phyloP scores from a whole-genome alignment of 2,329 filamentous ascomycete genomes.

The Ascochyta fabae region DNA sequence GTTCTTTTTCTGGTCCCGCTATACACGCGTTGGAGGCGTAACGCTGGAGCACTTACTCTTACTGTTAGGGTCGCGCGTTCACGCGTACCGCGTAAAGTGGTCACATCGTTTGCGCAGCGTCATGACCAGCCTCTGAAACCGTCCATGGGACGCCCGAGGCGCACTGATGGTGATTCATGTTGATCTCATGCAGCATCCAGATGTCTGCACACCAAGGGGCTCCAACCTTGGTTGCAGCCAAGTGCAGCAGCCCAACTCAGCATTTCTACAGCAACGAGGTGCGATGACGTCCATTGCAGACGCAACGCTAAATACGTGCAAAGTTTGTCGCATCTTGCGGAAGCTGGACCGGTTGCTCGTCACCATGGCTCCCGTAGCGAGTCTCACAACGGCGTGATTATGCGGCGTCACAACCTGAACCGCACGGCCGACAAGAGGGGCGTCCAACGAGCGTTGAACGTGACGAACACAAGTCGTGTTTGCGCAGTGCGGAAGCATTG shows the following conservation, averaged over 20 bases:
- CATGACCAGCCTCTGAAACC: slow-evolving; percentile 11
- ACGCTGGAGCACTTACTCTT: not conserved
- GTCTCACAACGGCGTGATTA: slow-evolving; percentile 12
- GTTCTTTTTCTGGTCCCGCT: slow-evolving; percentile 14
- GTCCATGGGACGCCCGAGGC: slow-evolving; percentile 11
- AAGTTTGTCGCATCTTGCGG: slow-evolving; percentile 7
- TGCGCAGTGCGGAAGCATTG: not conserved
- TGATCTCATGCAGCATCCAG: slow-evolving; percentile 17
- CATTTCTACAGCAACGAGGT: slow-evolving; percentile 12
- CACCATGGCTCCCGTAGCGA: slow-evolving; percentile 7
- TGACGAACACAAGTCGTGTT: not conserved
- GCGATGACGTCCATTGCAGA: slow-evolving; percentile 7
- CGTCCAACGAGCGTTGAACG: not conserved
- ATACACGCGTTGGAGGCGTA: slow-evolving; percentile 15
- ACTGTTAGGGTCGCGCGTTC: slow-evolving; percentile 2
- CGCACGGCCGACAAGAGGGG: slow-evolving; percentile 2
- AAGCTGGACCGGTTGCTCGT: slow-evolving; percentile 11
- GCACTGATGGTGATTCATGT: slow-evolving; percentile 16
- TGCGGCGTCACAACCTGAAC: slow-evolving; percentile 8
- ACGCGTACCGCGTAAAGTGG: slow-evolving; percentile 16
- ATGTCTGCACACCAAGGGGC: slow-evolving; percentile 7
- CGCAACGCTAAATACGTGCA: slow-evolving; percentile 1
- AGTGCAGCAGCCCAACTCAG: not conserved
- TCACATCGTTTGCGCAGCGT: slow-evolving; percentile 14
- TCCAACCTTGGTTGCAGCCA: slow-evolving; percentile 2